Percentiles rank a stretch among this genome's conserved stretches.
phyloP scores from a whole-genome alignment of 148 eudicot genomes.

The Selenicereus undatus region DNA sequence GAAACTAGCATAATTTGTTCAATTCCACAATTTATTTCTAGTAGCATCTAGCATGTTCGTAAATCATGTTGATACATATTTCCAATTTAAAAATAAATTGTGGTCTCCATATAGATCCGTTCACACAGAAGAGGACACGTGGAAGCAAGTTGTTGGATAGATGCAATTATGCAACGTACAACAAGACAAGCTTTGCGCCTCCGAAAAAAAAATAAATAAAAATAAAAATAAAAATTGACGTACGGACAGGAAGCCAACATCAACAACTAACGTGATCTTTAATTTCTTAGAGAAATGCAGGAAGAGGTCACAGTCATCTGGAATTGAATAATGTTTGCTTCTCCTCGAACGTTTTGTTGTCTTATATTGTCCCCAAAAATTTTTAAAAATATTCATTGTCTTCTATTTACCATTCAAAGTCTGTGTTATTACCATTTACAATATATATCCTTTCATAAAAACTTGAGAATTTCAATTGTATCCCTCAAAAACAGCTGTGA shows the following conservation, averaged over 20 bases:
- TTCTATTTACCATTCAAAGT: no score
- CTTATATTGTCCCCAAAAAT: background rate
- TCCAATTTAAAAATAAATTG: no score
- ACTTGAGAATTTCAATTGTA: no score
- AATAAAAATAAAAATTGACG: background rate
- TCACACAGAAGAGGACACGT: no score
- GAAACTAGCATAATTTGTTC: no score
- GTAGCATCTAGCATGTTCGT: no score
- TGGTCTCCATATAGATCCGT: no score
- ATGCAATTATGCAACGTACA: background rate
- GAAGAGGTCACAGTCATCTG: background rate
- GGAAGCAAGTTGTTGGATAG: background rate
- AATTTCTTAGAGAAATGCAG: background rate
- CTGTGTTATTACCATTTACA: no score
- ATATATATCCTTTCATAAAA: background rate
- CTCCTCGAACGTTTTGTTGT: background rate
- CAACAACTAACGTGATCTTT: background rate
- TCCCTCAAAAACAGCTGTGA: no score
- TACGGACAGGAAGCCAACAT: background rate
- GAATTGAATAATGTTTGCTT: background rate
- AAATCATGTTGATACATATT: no score
- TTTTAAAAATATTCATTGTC: background rate
- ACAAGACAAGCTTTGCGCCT: background rate
- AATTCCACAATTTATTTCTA: no score
- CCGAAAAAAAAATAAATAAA: background rate